Conservation (phyloP, 352 stramenopile genomes). For the Phytopythium chamaehyphon region DNA sequence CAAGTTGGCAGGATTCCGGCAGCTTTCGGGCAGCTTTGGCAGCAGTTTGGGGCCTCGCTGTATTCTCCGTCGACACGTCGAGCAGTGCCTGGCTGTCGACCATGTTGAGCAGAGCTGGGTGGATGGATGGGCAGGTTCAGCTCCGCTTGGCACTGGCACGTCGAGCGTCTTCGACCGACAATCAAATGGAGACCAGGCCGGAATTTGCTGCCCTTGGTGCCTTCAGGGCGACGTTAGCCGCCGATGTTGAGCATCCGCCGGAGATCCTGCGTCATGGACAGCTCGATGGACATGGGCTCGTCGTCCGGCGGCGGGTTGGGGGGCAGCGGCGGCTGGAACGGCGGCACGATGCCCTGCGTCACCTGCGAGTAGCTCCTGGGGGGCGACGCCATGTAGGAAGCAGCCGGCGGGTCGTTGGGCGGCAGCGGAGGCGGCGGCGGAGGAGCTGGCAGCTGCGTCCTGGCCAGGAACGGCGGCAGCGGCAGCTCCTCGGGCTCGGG, state of each 20-base stretch:
- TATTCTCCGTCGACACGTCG: too few relatives aligned
- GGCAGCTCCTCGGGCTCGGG: conserved; percentile 68
- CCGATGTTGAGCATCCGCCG: conserved; percentile 80
- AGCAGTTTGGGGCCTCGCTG: too few relatives aligned
- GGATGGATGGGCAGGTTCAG: too few relatives aligned
- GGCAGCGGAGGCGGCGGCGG: conserved; percentile 19
- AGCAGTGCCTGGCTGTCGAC: too few relatives aligned
- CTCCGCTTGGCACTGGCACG: too few relatives aligned
- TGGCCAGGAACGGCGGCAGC: conserved; percentile 64
- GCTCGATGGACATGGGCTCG: conserved; percentile 45
- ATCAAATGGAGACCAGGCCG: too few relatives aligned
- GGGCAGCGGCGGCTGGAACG: conserved; percentile 19
- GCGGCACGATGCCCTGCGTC: conserved; percentile 12
- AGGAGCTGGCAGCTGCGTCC: conserved; percentile 8
- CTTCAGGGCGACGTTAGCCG: conserved; percentile 10
- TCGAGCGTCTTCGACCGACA: too few relatives aligned
- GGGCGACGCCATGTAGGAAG: too few relatives aligned
- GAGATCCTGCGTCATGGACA: conserved; percentile 78
- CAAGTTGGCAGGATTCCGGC: too few relatives aligned
- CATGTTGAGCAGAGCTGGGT: too few relatives aligned
- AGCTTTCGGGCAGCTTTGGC: too few relatives aligned
- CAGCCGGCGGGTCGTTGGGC: conserved; percentile 2
- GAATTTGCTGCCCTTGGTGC: too few relatives aligned
- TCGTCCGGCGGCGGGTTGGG: conserved; percentile 32
- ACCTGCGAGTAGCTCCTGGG: conserved; percentile 2